Conservation (phyloP, 2,329 filamentous ascomycete genomes). For the Pyrenophora tritici-repentis region DNA sequence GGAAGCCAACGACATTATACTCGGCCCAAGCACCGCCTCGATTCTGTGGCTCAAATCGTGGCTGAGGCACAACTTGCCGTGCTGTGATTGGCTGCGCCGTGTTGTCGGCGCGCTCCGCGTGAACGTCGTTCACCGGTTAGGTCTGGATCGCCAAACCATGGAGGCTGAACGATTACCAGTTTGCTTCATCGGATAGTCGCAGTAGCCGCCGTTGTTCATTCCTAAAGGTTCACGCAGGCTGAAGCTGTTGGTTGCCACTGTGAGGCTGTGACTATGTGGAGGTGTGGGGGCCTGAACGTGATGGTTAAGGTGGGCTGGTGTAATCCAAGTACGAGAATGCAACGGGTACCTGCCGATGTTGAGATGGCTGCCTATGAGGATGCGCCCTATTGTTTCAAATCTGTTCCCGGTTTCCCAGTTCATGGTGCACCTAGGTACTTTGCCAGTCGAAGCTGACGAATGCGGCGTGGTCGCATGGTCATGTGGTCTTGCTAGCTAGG, state of each 20-base stretch:
- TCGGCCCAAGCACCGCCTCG: conserved; percentile 10
- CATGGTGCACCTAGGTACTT: neutral
- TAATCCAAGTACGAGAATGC: conserved; percentile 1
- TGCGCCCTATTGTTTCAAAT: conserved; percentile 1
- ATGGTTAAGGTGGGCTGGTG: conserved; percentile 2
- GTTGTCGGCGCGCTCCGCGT: conserved; percentile 10
- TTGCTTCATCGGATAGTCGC: conserved; percentile 5
- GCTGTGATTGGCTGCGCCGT: conserved; percentile 17
- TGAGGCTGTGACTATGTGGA: conserved; percentile 20
- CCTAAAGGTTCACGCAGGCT: conserved; percentile 21
- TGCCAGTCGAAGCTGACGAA: conserved; percentile 6
- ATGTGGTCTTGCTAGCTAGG: conserved; percentile 6
- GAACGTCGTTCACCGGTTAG: conserved; percentile 13
- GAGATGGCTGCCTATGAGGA: conserved; percentile 9
- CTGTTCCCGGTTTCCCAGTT: neutral
- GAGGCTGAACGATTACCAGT: conserved; percentile 10
- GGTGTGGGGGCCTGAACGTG: conserved; percentile 17
- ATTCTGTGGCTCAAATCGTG: conserved; percentile 14
- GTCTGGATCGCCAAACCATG: conserved; percentile 12
- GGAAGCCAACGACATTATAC: conserved; percentile 5
- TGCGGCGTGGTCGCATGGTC: conserved; percentile 3
- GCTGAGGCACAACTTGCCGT: conserved; percentile 11
- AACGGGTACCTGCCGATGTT: conserved; percentile 10
- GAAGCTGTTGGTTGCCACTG: conserved; percentile 17
- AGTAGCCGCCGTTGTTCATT: conserved; percentile 10